Base-by-base conservation (phyloP, 108 stramenopile genomes). In the Cyclotella kingstonii region DNA sequence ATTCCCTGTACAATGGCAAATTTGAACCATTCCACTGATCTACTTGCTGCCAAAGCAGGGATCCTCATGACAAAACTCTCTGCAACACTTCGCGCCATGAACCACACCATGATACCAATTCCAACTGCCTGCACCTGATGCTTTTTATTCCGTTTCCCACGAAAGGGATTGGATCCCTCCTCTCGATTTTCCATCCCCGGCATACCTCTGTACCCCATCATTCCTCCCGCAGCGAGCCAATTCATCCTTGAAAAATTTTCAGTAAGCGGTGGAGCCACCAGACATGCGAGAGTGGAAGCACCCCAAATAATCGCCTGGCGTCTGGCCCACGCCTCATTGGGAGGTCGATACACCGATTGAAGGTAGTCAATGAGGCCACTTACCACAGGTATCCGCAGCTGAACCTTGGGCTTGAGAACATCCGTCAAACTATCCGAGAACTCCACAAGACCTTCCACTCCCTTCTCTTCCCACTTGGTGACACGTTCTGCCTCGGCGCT, bases 201-300 rank as follows among this genome's bases (percentile, higher is more conserved):
- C 85, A 91, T 83, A 12, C 90, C 90, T 5, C 90, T 78, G 54
- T 81, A 86, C 2, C 76, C 82, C 60, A 91, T 80, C 79, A 88
- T 85, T 17, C 84, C 87, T 25, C 85, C 81, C 27, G 83, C 84
- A 15, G 86, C 63, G 33, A 91, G 46, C 85, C 86, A 87, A 21
- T 85, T 82, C 61, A 91, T 68, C n/a, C 84, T 61, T 14, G 70
- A 66, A 46, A 86, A 58, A 40, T 78, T 78, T 22, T 80, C 79
- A 18, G 81, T 72, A 8, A 82, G 61, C 18, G 90, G 80, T 30
- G 90, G 87, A 28, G 81, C 46, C 11, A 79, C 63, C 14, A 83
- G 55, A 40, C 90, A 87, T 15, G 83, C 47, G 11, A 78, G 59
- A 22, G 90, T 84, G 17, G 82, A 49, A 9, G 43, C 51, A 48